A percentile compares a stretch with the other conserved stretches of the same genome.
phyloP scores from a whole-genome alignment of 805 yeast species.

The Nakazawaea anatomiae region DNA sequence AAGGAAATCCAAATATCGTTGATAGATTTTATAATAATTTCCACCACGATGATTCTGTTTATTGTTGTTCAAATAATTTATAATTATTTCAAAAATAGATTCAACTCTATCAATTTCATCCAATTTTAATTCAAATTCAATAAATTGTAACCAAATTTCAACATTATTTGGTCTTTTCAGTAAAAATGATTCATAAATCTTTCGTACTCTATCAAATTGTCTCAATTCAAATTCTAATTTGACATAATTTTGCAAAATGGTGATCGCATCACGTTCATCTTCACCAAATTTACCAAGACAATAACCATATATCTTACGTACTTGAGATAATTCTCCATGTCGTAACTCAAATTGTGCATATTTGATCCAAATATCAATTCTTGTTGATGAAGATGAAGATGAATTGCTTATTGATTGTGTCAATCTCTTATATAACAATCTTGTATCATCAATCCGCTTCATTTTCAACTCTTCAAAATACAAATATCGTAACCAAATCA shows the following conservation, averaged over 20 bases:
- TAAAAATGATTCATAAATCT: conserved; percentile 61
- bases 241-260: conserved; percentile 58
- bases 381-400: conserved; percentile 42
- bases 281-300: conserved; percentile 61
- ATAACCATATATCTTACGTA: conserved; percentile 67
- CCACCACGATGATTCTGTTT: conserved; percentile 11
- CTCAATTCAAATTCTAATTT: conserved; percentile 59
- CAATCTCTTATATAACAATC: conserved; percentile 45
- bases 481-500: conserved; percentile 64
- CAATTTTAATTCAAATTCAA: conserved; percentile 58
- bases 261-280: conserved; percentile 30
- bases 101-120: conserved; percentile 68
- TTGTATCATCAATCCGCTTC: conserved; percentile 37
- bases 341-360: conserved; percentile 73
- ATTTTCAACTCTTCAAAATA: conserved; percentile 51
- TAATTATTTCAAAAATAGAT: conserved; percentile 53
- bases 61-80: conserved; percentile 16
- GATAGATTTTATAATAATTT: conserved; percentile 10
- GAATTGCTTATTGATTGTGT: conserved; percentile 17
- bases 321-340: conserved; percentile 39
- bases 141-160: conserved; percentile 55
- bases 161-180: conserved; percentile 37
- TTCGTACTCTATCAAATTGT: conserved; percentile 78
- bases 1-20: conserved; percentile 10
- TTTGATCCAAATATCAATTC: conserved; percentile 64